These are phyloP conservation scores for Albizia julibrissin DNA, from an alignment of 306 rosid species.

Conservation along the genomic window DNA sequence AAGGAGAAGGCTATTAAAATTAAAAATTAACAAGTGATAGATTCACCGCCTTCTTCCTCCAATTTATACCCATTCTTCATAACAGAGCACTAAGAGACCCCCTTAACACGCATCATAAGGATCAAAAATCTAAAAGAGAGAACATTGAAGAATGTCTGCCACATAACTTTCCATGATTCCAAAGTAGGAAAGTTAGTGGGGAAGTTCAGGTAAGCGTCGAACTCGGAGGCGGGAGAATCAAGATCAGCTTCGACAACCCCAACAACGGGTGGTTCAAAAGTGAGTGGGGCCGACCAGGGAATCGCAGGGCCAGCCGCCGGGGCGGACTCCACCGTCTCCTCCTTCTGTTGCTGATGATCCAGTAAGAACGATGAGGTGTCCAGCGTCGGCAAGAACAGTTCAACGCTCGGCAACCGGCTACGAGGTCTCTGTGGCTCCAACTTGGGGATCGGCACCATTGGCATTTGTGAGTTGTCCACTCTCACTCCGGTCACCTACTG, in stretches of 20 bases:
- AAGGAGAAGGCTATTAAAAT: background rate
- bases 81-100: background rate
- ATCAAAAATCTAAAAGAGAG: background rate
- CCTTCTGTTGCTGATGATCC: conserved; percentile 51
- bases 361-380: conserved; percentile 83
- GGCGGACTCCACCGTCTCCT: conserved; percentile 33
- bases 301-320: conserved; percentile 29
- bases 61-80: conserved; percentile 38
- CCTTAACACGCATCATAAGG: background rate
- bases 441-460: conserved; percentile 54
- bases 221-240: conserved; percentile 52
- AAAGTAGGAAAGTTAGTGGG: conserved; percentile 92
- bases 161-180: conserved; percentile 92
- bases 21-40: background rate
- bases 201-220: conserved; percentile 64
- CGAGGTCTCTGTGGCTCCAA: conserved; percentile 79
- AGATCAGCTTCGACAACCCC: conserved; percentile 27
- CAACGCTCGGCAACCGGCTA: background rate
- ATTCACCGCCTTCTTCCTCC: conserved; percentile 27
- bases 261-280: conserved; percentile 26
- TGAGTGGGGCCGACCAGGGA: conserved; percentile 36
- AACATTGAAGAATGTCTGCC: conserved; percentile 22
- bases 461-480: conserved; percentile 32
- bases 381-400: conserved; percentile 71
- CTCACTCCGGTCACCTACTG: conserved; percentile 89